phyloP scores from a whole-genome alignment of 1,139 yeast species.

The Eremothecium cymbalariae region DNA sequence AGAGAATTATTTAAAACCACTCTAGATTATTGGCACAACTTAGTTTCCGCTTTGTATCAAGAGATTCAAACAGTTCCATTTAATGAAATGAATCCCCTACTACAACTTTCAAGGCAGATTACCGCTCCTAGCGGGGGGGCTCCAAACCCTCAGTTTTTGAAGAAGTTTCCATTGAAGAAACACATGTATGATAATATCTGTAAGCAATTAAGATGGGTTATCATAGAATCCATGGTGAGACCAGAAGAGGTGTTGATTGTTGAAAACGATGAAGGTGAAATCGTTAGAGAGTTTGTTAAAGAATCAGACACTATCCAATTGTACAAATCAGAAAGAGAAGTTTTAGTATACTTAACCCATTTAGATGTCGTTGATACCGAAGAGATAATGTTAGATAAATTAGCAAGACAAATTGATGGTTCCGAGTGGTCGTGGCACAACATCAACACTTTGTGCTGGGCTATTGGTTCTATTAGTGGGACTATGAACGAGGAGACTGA shows the following conservation, averaged over 20 bases:
- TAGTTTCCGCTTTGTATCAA: slow-evolving; percentile 70
- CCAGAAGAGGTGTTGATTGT: slow-evolving; percentile 97
- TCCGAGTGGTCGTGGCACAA: slow-evolving; percentile 99
- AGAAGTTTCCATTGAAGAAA: slow-evolving; percentile 73
- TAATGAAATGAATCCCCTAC: slow-evolving; percentile 61
- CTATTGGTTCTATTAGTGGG: slow-evolving; percentile 97
- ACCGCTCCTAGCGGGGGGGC: slow-evolving; percentile 61
- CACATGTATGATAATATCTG: slow-evolving; percentile 71
- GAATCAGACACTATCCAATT: slow-evolving; percentile 95
- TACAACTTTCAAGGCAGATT: slow-evolving; percentile 57
- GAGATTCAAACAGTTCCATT: slow-evolving; percentile 79
- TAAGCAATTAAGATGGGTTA: slow-evolving; percentile 76
- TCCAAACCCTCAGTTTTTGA: slow-evolving; percentile 70
- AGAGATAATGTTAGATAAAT: slow-evolving; percentile 82
- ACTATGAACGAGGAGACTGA: slow-evolving; percentile 98
- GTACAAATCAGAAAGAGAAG: slow-evolving; percentile 93
- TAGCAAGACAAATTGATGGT: slow-evolving; percentile 89
- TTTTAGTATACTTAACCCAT: slow-evolving; percentile 88
- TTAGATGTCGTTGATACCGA: slow-evolving; percentile 92
- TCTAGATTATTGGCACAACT: slow-evolving; percentile 85
- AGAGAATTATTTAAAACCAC: slow-evolving; percentile 93
- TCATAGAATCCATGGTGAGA: slow-evolving; percentile 94
- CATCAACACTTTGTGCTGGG: slow-evolving; percentile 97
- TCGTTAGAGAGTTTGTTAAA: slow-evolving; percentile 92
- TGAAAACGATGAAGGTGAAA: slow-evolving; percentile 98